Percentiles rank a stretch among this genome's conserved stretches.
Evolutionary conservation across 352 stramenopile genomes (phyloP).

Genomic region (Phytophthora lateralis): DNA sequence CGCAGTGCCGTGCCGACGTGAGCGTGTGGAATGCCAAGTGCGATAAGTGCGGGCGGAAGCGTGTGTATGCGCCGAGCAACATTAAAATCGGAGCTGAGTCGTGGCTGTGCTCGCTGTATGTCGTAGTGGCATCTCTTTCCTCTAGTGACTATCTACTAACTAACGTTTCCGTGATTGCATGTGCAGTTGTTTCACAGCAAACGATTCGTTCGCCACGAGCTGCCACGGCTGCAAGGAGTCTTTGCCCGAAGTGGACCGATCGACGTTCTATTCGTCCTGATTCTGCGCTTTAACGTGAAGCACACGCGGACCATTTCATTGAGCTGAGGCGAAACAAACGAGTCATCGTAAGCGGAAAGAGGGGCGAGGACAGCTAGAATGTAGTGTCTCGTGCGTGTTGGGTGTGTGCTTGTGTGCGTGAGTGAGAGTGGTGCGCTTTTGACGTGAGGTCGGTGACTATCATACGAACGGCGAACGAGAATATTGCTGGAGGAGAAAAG

Average conservation of each 20-base stretch:
- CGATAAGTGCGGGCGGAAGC: conserved; percentile 46
- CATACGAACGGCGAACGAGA: not conserved
- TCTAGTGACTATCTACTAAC: conserved; percentile 6
- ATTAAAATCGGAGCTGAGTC: conserved; percentile 47
- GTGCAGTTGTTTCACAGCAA: conserved; percentile 58
- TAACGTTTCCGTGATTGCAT: conserved; percentile 10
- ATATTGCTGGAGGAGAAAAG: not conserved
- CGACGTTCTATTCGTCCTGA: conserved; percentile 37
- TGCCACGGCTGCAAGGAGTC: conserved; percentile 50
- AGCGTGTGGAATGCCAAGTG: conserved; percentile 73
- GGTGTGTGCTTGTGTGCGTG: conserved; percentile 23
- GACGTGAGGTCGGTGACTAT: conserved; percentile 9
- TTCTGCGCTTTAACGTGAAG: not conserved
- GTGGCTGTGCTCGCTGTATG: conserved; percentile 79
- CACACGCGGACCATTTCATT: not conserved
- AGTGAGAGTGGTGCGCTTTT: conserved; percentile 11
- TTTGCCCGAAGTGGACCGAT: conserved; percentile 43
- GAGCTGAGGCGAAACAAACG: not conserved
- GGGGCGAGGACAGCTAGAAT: conserved; percentile 19
- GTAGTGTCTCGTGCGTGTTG: conserved; percentile 30
- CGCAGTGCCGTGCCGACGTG: conserved; percentile 53
- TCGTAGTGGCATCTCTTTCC: conserved; percentile 1
- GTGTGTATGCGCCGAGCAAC: conserved; percentile 59
- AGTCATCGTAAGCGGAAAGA: not conserved
- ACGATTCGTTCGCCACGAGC: conserved; percentile 38